Percentiles rank a stretch among this genome's conserved stretches.
phyloP scores from a whole-genome alignment of 2,329 filamentous ascomycete species.

The Cladosporium velox region DNA sequence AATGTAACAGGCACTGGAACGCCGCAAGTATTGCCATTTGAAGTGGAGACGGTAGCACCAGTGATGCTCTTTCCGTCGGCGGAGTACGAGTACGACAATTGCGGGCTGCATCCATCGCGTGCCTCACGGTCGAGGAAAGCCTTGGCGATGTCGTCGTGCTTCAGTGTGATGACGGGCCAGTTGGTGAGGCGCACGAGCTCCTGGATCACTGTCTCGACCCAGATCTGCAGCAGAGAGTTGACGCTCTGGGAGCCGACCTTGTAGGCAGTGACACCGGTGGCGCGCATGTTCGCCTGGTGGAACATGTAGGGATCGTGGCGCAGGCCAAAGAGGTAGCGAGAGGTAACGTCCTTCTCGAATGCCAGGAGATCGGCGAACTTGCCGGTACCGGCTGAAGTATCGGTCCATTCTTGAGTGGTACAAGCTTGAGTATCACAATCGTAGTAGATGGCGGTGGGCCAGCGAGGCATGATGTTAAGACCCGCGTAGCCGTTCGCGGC shows the following conservation, averaged over 20 bases:
- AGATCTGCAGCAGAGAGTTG: constrained; percentile 58
- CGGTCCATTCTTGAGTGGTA: constrained; percentile 61
- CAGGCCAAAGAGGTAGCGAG: constrained; percentile 58
- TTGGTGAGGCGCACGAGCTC: constrained; percentile 56
- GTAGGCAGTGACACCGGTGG: constrained; percentile 49
- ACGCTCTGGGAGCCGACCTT: constrained; percentile 52
- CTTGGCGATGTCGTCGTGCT: constrained; percentile 57
- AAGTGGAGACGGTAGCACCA: constrained; percentile 51
- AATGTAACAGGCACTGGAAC: constrained; percentile 59
- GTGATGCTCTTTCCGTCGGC: constrained; percentile 49
- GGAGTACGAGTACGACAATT: constrained; percentile 49
- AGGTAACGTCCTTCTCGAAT: constrained; percentile 55
- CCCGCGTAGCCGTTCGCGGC: constrained; percentile 57
- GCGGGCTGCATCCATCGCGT: constrained; percentile 54
- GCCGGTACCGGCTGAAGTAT: constrained; percentile 58
- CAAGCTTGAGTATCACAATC: constrained; percentile 62
- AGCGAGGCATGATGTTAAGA: constrained; percentile 60
- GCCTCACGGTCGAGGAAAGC: constrained; percentile 56
- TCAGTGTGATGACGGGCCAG: constrained; percentile 59
- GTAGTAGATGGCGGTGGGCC: constrained; percentile 65
- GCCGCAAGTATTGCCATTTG: constrained; percentile 53
- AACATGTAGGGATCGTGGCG: constrained; percentile 63
- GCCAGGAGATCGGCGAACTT: constrained; percentile 55
- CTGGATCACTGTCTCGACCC: constrained; percentile 56
- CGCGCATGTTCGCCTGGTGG: constrained; percentile 63